phyloP scores from a whole-genome alignment of 768 basidiomycete species.

The Tubosaeta sp. region DNA sequence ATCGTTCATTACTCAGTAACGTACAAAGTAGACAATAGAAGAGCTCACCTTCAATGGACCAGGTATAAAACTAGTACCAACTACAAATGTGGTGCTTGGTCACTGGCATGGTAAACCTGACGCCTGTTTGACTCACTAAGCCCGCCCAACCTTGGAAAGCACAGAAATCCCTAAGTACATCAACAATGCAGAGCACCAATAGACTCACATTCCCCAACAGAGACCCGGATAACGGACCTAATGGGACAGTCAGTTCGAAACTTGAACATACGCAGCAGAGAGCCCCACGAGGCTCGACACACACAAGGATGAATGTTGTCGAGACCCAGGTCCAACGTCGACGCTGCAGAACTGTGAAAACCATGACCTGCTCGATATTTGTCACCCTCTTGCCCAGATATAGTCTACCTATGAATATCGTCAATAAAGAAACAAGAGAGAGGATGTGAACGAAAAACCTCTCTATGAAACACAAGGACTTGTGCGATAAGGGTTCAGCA shows the following conservation, averaged over 20 bases:
- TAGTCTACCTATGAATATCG: conserved; percentile 1
- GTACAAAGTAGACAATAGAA: neutral
- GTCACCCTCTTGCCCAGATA: neutral
- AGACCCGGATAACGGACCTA: conserved; percentile 4
- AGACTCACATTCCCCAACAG: conserved; percentile 1
- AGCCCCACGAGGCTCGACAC: neutral
- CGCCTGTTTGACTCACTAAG: neutral
- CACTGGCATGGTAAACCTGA: neutral
- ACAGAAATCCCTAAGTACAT: too few species aligned
- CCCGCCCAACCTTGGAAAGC: neutral
- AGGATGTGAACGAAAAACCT: neutral
- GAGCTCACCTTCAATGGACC: neutral
- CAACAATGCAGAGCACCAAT: neutral
- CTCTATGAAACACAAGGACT: neutral
- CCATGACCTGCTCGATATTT: neutral
- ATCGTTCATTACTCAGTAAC: neutral
- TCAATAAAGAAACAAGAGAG: neutral
- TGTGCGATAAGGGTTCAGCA: conserved; percentile 19
- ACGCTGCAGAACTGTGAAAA: neutral
- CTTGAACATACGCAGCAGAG: neutral
- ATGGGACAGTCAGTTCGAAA: neutral
- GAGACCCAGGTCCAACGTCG: conserved; percentile 2
- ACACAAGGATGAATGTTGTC: neutral
- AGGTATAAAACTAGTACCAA: neutral
- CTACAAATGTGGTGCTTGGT: neutral